These are phyloP conservation scores for Pichia heedii DNA, from an alignment of 805 yeast species.

Conservation along the genomic window DNA sequence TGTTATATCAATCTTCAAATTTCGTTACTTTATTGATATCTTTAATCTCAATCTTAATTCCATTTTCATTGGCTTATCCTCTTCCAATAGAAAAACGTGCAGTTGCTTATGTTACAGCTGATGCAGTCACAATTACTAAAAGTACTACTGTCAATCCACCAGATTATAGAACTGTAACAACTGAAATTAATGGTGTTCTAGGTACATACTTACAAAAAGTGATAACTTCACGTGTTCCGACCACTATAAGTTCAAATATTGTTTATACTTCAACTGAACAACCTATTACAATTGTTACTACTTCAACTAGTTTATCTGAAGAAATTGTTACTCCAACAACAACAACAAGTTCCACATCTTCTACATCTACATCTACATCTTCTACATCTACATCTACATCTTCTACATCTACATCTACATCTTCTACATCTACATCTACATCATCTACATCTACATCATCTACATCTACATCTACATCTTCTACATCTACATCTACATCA, in stretches of 20 bases:
- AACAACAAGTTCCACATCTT: slow-evolving; percentile 22
- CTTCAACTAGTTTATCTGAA: slow-evolving; percentile 1
- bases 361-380: neutral
- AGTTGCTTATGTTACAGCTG: slow-evolving; percentile 20
- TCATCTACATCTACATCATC: slow-evolving; percentile 23
- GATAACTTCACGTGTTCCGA: slow-evolving; percentile 22
- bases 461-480: neutral
- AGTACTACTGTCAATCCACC: slow-evolving; percentile 14
- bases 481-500: slow-evolving; percentile 5
- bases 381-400: slow-evolving; percentile 9
- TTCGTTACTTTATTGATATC: slow-evolving; percentile 1
- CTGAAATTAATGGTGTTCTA: slow-evolving; percentile 12
- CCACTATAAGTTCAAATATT: slow-evolving; percentile 13
- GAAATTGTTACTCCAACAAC: slow-evolving; percentile 5
- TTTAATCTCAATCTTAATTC: neutral
- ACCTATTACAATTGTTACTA: slow-evolving; percentile 4
- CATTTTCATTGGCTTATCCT: neutral
- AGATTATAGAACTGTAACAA: slow-evolving; percentile 15
- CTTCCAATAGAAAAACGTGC: slow-evolving; percentile 19
- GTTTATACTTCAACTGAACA: slow-evolving; percentile 1
- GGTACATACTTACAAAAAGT: slow-evolving; percentile 18
- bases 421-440: slow-evolving; percentile 5
- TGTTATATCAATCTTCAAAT: neutral
- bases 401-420: neutral
- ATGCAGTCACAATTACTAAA: slow-evolving; percentile 17